Percentiles rank a stretch among this genome's conserved stretches.
Evolutionary conservation across 768 basidiomycete species (phyloP).

Genomic region (Galerina marginata): DNA sequence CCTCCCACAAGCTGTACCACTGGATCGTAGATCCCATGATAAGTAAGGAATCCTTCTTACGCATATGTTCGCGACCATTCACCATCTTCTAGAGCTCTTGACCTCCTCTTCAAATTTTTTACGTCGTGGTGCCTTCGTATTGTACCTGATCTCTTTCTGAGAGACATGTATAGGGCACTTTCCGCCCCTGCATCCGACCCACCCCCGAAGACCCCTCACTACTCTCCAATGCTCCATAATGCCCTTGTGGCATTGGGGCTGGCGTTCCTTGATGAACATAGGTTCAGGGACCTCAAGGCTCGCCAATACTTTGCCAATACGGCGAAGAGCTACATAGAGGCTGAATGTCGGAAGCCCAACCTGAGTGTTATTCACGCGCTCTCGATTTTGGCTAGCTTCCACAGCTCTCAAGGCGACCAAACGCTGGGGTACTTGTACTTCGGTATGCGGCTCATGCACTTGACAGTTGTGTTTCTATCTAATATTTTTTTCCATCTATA

Average conservation of each 20-base stretch:
- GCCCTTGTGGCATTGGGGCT: slow-evolving; percentile 54
- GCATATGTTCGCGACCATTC: not conserved
- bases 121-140: slow-evolving; percentile 56
- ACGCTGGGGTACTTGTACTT: slow-evolving; percentile 54
- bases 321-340: slow-evolving; percentile 52
- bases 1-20: slow-evolving; percentile 45
- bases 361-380: slow-evolving; percentile 50
- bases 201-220: slow-evolving; percentile 57
- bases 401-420: slow-evolving; percentile 53
- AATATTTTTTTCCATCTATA: not conserved
- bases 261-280: slow-evolving; percentile 50
- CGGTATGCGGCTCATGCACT: slow-evolving; percentile 38
- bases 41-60: slow-evolving; percentile 32
- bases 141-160: slow-evolving; percentile 52
- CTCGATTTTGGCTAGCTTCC: slow-evolving; percentile 48
- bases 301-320: slow-evolving; percentile 46
- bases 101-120: slow-evolving; percentile 53
- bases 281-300: slow-evolving; percentile 45
- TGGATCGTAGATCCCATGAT: slow-evolving; percentile 51
- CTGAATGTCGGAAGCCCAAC: slow-evolving; percentile 51
- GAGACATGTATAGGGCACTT: slow-evolving; percentile 52
- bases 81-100: slow-evolving; percentile 39
- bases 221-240: slow-evolving; percentile 78
- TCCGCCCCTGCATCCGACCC: slow-evolving; percentile 40
- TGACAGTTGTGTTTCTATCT: not conserved